phyloP scores from a whole-genome alignment of 495 filamentous ascomycete species.

The Rusavskia elegans region DNA sequence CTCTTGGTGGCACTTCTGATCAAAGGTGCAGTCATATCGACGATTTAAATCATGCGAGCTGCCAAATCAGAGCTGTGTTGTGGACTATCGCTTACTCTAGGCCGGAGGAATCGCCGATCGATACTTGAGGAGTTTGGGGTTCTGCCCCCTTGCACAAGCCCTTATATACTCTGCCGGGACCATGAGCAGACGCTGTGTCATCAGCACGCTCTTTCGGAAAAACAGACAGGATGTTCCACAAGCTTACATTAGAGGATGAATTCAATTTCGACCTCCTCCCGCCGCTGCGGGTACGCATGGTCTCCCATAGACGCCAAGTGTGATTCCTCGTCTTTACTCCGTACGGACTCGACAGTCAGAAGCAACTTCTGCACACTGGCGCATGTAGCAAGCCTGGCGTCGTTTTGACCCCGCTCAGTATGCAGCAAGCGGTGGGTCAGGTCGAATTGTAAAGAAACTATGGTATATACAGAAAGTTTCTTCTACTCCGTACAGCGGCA shows the following conservation, averaged over 20 bases:
- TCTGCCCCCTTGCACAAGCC: neutral
- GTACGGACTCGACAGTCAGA: neutral
- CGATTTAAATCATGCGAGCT: neutral
- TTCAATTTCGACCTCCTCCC: neutral
- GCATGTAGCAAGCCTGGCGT: neutral
- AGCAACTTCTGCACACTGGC: neutral
- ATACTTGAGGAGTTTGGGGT: neutral
- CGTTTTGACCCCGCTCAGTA: neutral
- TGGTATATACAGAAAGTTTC: neutral
- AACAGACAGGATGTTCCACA: neutral
- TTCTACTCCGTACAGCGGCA: too few species aligned
- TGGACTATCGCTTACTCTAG: neutral
- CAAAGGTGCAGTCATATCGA: neutral
- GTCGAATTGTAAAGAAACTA: neutral
- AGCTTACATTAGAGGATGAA: neutral
- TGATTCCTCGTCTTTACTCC: neutral
- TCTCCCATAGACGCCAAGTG: neutral
- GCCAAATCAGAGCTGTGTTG: neutral
- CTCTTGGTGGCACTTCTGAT: constrained; percentile 24
- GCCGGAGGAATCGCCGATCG: neutral
- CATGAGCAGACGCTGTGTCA: neutral
- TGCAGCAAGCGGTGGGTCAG: neutral
- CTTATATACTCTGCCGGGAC: neutral
- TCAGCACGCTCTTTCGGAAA: neutral
- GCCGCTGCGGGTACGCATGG: neutral